Evolutionary conservation across 176 grass and related monocot species (phyloP).

Genomic region (Canna indica): DNA sequence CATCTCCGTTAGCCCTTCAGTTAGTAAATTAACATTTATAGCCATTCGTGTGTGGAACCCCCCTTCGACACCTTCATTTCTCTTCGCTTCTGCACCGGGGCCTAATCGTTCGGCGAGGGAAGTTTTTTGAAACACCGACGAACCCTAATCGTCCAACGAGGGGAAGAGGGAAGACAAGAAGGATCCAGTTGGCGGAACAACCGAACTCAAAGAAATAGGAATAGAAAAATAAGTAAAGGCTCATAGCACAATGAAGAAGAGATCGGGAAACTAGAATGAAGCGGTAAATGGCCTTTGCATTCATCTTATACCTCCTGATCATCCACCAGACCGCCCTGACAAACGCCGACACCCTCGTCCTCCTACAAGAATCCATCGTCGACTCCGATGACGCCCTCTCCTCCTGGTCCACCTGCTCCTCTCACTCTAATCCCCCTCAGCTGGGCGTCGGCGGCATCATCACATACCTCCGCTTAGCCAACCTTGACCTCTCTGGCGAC

Average conservation of each 20-base stretch:
- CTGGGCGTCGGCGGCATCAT: background rate
- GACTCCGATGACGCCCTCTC: background rate
- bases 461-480: background rate
- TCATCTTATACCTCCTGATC: constrained; percentile 5
- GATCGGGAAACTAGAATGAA: background rate
- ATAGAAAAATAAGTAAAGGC: background rate
- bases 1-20: too few species aligned
- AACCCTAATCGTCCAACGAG: too few species aligned
- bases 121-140: too few species aligned
- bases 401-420: background rate
- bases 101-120: too few species aligned
- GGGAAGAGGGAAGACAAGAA: too few species aligned
- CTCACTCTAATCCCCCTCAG: background rate
- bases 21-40: too few species aligned
- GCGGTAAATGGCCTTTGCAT: background rate
- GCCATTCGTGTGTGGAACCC: too few species aligned
- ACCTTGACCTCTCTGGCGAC: background rate
- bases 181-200: too few species aligned
- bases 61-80: too few species aligned
- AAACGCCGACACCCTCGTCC: background rate
- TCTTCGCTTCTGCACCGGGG: too few species aligned
- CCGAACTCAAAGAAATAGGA: background rate
- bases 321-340: background rate
- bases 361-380: constrained; percentile 1
- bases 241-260: background rate